phyloP scores from a whole-genome alignment of 1,139 yeast genomes.

The Protomyces pachydermus region DNA sequence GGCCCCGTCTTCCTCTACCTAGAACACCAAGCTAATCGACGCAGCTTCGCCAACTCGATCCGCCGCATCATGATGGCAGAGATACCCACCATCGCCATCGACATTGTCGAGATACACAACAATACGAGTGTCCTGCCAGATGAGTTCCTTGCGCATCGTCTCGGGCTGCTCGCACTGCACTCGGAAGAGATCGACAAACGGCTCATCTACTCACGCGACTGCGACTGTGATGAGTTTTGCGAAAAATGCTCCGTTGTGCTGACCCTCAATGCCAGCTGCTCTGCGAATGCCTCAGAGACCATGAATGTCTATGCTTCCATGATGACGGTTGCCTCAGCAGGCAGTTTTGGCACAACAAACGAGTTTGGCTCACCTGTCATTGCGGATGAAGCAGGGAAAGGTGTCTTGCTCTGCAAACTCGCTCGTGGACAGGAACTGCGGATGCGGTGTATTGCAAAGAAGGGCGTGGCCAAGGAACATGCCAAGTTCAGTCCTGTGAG shows the following conservation, averaged over 20 bases:
- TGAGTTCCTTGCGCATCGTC: constrained; percentile 87
- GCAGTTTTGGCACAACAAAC: constrained; percentile 33
- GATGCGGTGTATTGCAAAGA: constrained; percentile 88
- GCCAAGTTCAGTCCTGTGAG: constrained; percentile 98
- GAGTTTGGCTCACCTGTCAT: constrained; percentile 70
- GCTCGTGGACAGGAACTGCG: constrained; percentile 89
- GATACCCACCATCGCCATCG: constrained; percentile 59
- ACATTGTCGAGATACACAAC: constrained; percentile 86
- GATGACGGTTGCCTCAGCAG: constrained; percentile 41
- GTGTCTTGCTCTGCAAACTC: constrained; percentile 83
- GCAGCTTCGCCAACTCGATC: constrained; percentile 75
- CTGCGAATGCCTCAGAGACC: constrained; percentile 61
- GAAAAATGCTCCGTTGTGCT: constrained; percentile 88
- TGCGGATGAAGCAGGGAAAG: constrained; percentile 68
- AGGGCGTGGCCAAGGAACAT: constrained; percentile 93
- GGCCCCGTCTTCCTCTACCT: constrained; percentile 28
- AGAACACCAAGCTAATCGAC: background rate
- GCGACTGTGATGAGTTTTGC: constrained; percentile 97
- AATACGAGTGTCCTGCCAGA: constrained; percentile 95
- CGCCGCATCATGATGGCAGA: constrained; percentile 92
- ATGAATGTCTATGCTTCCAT: constrained; percentile 89
- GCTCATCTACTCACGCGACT: constrained; percentile 55
- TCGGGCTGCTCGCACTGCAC: constrained; percentile 84
- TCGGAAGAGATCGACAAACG: constrained; percentile 71
- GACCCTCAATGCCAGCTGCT: constrained; percentile 80